Evolutionary conservation across 2,329 filamentous ascomycete species (phyloP), one percentile per base, ranked within the genome.

Genomic region (Sphaerostilbella broomeana): DNA sequence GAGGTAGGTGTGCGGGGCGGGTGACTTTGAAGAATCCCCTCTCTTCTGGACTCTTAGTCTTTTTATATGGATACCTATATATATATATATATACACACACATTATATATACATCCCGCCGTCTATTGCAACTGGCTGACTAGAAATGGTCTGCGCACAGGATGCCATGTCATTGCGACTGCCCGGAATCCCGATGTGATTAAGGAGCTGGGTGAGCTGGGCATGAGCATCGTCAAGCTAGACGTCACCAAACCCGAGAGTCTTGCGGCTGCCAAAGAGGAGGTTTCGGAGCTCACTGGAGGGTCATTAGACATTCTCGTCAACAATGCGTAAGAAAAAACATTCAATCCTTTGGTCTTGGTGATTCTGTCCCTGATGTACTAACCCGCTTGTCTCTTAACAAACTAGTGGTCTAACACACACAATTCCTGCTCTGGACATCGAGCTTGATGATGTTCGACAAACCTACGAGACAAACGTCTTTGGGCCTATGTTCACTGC

Each of bases 401-500:
- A 31, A 17, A 39, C 26, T 45, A 75, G 72, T 26, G 72, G 72
- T 39, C 65, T 68, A 40, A 69, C 68, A 3, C 67, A 73, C 52
- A 70, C 65, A 12, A 66, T 71, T 35, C 70, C 73, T 0, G 69
- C 71, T 1, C 63, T 70, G 1, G 73, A 77, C 51, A 64, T 73
- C 31, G 64, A 70, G 35, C 51, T 76, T 6, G 63, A 68, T 37
- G 72, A 74, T 35, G 70, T 73, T 4, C 72, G 72, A 42, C 54
- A 61, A 43, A 73, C 70, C 2, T 77, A 73, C 38, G 73, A 77
- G 54, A 68, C 70, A 47, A 77, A 77, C 48, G 70, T 77, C 27
- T 75, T 78, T 44, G 69, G 69, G 28, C 65, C 72, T 47, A 76
- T 78, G 70, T 64, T 69, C 52, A 73, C 73, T 63, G 67, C 66